Percentiles rank a stretch among this genome's conserved stretches.
These are phyloP conservation scores for Penicillium bovifimosum DNA, from an alignment of 495 filamentous ascomycete species.

Conservation along the genomic window DNA sequence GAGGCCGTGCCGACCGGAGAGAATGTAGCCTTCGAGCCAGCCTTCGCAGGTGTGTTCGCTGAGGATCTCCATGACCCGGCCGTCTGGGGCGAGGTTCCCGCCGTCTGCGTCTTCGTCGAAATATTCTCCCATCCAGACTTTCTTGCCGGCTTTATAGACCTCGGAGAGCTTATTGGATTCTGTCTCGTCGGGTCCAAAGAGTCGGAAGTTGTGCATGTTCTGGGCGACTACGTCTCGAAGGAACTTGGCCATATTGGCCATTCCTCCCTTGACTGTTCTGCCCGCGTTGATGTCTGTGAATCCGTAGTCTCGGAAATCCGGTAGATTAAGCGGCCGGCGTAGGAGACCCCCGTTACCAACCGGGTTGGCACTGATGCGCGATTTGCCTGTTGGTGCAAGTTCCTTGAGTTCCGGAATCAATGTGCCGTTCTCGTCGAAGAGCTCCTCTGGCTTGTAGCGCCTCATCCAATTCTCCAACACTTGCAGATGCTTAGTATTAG, in stretches of 20 bases:
- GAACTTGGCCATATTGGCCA: conserved; percentile 59
- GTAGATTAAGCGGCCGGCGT: conserved; percentile 56
- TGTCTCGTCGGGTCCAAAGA: conserved; percentile 72
- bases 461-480: conserved; percentile 65
- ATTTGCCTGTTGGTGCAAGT: conserved; percentile 54
- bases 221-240: conserved; percentile 55
- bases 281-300: conserved; percentile 50
- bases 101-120: conserved; percentile 66
- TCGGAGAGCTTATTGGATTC: conserved; percentile 67
- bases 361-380: conserved; percentile 67
- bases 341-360: conserved; percentile 63
- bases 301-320: conserved; percentile 59
- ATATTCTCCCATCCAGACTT: conserved; percentile 71
- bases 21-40: conserved; percentile 70
- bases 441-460: conserved; percentile 59
- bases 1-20: conserved; percentile 64
- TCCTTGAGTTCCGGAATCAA: conserved; percentile 54
- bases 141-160: conserved; percentile 65
- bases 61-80: conserved; percentile 73
- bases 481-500: conserved; percentile 56
- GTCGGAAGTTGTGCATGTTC: conserved; percentile 60
- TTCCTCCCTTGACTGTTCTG: conserved; percentile 47
- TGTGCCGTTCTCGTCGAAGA: conserved; percentile 54
- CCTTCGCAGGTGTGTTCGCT: conserved; percentile 71
- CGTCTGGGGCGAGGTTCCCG: conserved; percentile 57